Evolutionary conservation across 139 green algal genomes (phyloP).

Genomic region (Auxenochlorella pyrenoidosa): DNA sequence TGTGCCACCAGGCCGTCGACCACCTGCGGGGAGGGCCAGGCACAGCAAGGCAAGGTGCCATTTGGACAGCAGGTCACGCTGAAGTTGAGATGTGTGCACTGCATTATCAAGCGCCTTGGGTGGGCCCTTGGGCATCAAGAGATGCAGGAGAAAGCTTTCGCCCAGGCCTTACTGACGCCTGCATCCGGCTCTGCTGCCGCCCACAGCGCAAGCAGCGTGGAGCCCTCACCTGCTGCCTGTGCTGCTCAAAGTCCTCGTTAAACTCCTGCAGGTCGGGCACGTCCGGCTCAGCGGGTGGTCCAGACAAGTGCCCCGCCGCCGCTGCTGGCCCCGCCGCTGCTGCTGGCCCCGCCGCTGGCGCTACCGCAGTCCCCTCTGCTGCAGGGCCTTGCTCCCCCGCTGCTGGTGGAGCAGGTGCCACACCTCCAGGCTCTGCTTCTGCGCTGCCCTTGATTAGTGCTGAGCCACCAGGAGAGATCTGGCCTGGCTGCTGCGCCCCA

Average conservation of each 20-base stretch:
- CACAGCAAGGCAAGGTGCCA: too few species aligned
- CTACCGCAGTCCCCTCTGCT: background rate
- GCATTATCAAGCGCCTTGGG: too few species aligned
- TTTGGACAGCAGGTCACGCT: too few species aligned
- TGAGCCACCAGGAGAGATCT: background rate
- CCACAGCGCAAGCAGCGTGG: background rate
- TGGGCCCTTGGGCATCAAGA: too few species aligned
- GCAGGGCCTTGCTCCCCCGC: background rate
- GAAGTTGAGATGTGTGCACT: too few species aligned
- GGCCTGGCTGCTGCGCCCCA: background rate
- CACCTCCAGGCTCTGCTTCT: background rate
- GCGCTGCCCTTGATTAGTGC: too few species aligned
- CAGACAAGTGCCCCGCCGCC: slow-evolving; percentile 36
- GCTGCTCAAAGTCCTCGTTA: slow-evolving; percentile 80
- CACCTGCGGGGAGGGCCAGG: slow-evolving; percentile 26
- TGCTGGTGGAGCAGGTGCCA: background rate
- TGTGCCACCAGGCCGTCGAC: slow-evolving; percentile 83
- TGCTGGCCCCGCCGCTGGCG: background rate
- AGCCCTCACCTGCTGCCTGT: slow-evolving; percentile 56
- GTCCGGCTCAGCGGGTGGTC: slow-evolving; percentile 24
- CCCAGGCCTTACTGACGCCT: too few species aligned
- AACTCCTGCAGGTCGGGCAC: slow-evolving; percentile 79
- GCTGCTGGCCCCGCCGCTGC: slow-evolving; percentile 43
- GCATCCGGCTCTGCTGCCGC: too few species aligned
- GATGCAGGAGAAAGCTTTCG: background rate